Evolutionary conservation across 208 protist genomes (phyloP), one percentile per base, ranked within the genome.

Genomic region (Acanthamoeba castellanii): DNA sequence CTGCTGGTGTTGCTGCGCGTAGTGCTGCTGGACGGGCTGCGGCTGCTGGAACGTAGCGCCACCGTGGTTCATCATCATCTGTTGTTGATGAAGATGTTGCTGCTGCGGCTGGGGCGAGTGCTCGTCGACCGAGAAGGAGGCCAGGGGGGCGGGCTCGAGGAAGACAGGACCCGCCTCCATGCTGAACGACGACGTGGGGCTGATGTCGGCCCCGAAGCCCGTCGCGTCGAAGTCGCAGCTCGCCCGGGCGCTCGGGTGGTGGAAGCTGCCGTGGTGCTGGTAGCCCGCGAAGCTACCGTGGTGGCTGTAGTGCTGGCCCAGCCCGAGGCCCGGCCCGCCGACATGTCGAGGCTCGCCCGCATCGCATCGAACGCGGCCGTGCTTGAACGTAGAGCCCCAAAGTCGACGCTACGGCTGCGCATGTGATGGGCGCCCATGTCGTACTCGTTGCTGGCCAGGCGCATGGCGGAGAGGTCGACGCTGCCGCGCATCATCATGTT

Each of bases 301-400:
- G 72, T 50, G 32, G 72, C 72, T 81, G 72, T 81, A 72, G n/a
- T 72, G 66, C n/a, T 27, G n/a, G 66, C 66, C 66, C 2, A 72
- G 72, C 18, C 32, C 32, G 72, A 42, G 32, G 37, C 42, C 37
- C 5, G 72, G 42, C 0, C 72, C 72, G 72, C 72, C 32, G 72
- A 81, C 72, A 81, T 81, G 72, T 81, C 72, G 42, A 81, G 32
- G 72, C 72, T 81, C 16, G 72, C 72, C 14, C 72, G 72, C 72
- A 81, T 81, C 37, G 72, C 72, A n/a, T 81, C 72, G 30, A 81
- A 81, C 20, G 72, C 72, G 37, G 72, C 72, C 6, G 72, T 81
- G 42, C 27, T 81, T 1, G 72, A 14, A 18, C 22, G 72, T 1
- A 81, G 72, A 3, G 42, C 72, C 8, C 72, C 72, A 6, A 81